Evolutionary conservation across 768 basidiomycete genomes (phyloP).

Genomic region (Agaricus subrufescens): DNA sequence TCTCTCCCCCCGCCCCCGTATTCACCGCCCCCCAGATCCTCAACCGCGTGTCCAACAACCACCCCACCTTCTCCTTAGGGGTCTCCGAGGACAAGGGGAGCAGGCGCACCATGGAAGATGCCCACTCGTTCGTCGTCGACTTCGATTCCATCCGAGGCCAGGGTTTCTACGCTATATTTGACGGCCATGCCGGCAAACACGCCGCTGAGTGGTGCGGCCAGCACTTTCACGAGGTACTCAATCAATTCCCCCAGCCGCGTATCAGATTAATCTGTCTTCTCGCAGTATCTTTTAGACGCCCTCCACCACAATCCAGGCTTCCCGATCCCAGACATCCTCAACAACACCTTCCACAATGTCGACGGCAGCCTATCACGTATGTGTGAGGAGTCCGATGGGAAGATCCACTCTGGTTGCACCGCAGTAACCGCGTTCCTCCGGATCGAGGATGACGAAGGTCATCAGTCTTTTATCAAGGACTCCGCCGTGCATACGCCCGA

Average conservation of each 20-base stretch:
- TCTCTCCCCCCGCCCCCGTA: not conserved
- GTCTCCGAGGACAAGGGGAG: conserved; percentile 84
- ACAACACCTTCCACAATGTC: conserved; percentile 91
- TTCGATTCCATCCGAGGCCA: conserved; percentile 89
- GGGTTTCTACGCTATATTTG: conserved; percentile 97
- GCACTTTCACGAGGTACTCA: conserved; percentile 84
- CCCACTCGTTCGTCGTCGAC: conserved; percentile 94
- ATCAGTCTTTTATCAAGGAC: conserved; percentile 58
- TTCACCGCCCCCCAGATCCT: conserved; percentile 42
- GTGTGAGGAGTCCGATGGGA: conserved; percentile 83
- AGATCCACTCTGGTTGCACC: conserved; percentile 95
- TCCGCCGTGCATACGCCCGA: conserved; percentile 30
- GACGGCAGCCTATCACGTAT: conserved; percentile 80
- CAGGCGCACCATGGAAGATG: conserved; percentile 94
- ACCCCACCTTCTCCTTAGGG: conserved; percentile 65
- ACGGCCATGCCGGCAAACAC: conserved; percentile 97
- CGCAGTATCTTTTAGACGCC: conserved; percentile 57
- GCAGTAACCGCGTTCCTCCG: conserved; percentile 95
- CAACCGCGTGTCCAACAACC: conserved; percentile 70
- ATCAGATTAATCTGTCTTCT: not conserved
- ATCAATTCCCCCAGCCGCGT: not conserved
- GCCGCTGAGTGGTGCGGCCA: conserved; percentile 98
- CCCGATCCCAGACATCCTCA: conserved; percentile 83
- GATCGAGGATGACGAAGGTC: conserved; percentile 75
- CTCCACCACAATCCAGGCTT: conserved; percentile 53